Base-by-base conservation (phyloP, 2,329 filamentous ascomycete species). In the Colletotrichum orchidophilum region DNA sequence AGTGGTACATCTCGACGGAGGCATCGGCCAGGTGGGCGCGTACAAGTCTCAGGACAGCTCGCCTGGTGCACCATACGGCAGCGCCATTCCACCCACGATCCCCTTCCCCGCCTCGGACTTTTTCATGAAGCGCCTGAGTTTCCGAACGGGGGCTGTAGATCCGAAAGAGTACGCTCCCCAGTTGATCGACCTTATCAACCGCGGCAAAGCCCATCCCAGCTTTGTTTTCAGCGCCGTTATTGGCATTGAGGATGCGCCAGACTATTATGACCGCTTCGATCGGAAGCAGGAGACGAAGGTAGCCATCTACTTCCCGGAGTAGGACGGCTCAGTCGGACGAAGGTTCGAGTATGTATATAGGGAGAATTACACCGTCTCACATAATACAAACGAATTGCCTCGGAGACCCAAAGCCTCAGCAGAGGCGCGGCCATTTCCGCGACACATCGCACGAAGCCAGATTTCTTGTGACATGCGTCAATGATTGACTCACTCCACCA, bases 161-260 rank as follows among this genome's bases (percentile, higher is more conserved):
- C 62, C 9, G 33, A 64, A 64, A n/a, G 26, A 64, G 11, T 64
- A 64, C 15, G 63, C 67, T 26, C 50, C 74, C 11, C 18, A 72
- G 2, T 73, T 62, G 52, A 73, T 74, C 5, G 53, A 73, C 3
- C 66, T 80, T 39, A 67, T 76, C 27, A 70, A 72, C 9, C 70
- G 60, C 5, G 76, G 76, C 2, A 57, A 74, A 31, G 78, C 77
- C 3, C 65, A 74, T 18, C 77, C 77, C 2, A 73, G 77, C 3
- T 79, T 80, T 42, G 73, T 80, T 21, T 72, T 78, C 6, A 74
- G 72, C 54, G 67, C 68, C 33, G 74, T 76, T n/a, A 74, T 78
- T n/a, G 70, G 75, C 15, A 76, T 80, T 29, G 76, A 80, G 12
- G 74, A 77, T 7, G 76, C 72, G 15, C 75, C 75, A 12, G 65